A percentile compares a stretch with the other conserved stretches of the same genome.
phyloP scores from a whole-genome alignment of 768 basidiomycete species.

The Leucocoprinus leucothites region DNA sequence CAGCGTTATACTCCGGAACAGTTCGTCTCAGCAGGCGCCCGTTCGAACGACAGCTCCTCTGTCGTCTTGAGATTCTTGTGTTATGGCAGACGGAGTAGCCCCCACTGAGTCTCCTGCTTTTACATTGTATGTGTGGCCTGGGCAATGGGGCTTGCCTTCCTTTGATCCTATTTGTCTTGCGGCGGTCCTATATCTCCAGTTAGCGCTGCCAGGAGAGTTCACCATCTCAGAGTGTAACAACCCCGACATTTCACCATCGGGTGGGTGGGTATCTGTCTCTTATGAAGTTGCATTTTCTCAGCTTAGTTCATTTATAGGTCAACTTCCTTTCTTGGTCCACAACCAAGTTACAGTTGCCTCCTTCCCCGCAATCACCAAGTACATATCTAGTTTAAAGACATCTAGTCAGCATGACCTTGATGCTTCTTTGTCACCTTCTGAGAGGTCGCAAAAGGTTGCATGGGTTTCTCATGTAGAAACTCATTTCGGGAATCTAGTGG shows the following conservation, averaged over 20 bases:
- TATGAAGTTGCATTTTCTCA: not conserved
- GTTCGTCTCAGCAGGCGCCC: not conserved
- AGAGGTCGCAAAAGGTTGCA: constrained; percentile 55
- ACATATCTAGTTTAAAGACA: constrained; percentile 50
- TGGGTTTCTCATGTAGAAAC: constrained; percentile 67
- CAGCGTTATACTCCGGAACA: too few relatives aligned
- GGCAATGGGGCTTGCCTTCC: constrained; percentile 60
- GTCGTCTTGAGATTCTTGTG: not conserved
- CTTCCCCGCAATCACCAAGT: constrained; percentile 61
- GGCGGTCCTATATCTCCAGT: constrained; percentile 65
- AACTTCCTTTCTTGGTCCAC: constrained; percentile 69
- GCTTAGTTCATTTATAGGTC: constrained; percentile 41
- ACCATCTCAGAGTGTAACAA: constrained; percentile 57
- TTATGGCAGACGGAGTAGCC: not conserved
- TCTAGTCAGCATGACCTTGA: constrained; percentile 44
- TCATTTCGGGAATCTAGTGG: constrained; percentile 67
- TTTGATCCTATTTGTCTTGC: constrained; percentile 65
- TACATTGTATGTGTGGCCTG: constrained; percentile 68
- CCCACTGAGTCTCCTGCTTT: not conserved
- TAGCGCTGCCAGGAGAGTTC: constrained; percentile 68
- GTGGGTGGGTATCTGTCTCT: constrained; percentile 37
- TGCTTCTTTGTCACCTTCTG: constrained; percentile 35
- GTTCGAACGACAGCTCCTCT: not conserved
- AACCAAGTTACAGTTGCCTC: constrained; percentile 47
- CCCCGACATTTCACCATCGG: constrained; percentile 71